A percentile compares a stretch with the other conserved stretches of the same genome.
Conservation (phyloP, 1,284 basidiomycete species). For the Fomitopsis palustris region DNA sequence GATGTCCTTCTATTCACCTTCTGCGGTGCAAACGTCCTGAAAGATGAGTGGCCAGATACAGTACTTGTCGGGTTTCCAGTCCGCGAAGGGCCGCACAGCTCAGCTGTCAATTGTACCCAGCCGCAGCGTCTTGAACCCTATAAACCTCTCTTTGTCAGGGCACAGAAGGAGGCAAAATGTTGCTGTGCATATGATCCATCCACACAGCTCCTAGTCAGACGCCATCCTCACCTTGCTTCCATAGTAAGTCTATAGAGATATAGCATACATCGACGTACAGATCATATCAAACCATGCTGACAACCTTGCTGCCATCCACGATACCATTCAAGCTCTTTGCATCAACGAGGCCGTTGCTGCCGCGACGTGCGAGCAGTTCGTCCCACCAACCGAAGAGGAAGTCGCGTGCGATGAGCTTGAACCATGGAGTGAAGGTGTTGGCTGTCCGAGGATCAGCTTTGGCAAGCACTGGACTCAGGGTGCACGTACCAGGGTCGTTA, state of each 20-base stretch:
- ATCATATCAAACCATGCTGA: conserved; percentile 67
- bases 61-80: too few species aligned
- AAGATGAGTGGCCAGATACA: too few species aligned
- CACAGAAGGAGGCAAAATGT: too few species aligned
- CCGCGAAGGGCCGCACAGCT: too few species aligned
- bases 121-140: too few species aligned
- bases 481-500: conserved; percentile 59
- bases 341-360: conserved; percentile 53
- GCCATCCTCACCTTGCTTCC: background rate
- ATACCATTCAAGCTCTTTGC: conserved; percentile 67
- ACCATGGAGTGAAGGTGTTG: conserved; percentile 97
- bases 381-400: conserved; percentile 99
- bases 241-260: background rate
- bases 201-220: too few species aligned
- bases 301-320: conserved; percentile 72
- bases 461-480: background rate
- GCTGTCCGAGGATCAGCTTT: conserved; percentile 38
- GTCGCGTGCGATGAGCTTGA: conserved; percentile 95
- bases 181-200: too few species aligned
- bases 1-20: too few species aligned
- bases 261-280: background rate
- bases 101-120: too few species aligned
- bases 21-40: too few species aligned
- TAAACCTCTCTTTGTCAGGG: too few species aligned
- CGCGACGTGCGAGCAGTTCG: conserved; percentile 69